Base-by-base conservation (phyloP, 768 basidiomycete species). In the Sporobolomyces pararoseus region DNA sequence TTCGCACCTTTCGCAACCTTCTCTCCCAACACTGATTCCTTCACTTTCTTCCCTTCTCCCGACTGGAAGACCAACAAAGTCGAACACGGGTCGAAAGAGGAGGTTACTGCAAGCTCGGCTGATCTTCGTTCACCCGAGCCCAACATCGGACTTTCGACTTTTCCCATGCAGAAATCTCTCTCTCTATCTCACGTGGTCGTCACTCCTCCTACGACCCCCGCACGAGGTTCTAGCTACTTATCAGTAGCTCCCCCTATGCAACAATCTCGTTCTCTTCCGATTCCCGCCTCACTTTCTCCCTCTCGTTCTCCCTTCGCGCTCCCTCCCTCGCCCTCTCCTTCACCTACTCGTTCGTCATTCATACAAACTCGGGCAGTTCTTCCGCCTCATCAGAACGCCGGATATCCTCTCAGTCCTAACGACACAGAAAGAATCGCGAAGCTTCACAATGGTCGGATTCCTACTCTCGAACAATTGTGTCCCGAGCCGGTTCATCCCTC, bases 371-470 rank as follows among this genome's bases (percentile, higher is more conserved):
- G 4, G n/a, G n/a, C 39, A 12, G 35, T 23, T 17, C 21, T 27
- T 34, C 21, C 49, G 31, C 12, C 29, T 17, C 34, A 25, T 34
- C 29, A 1, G 21, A 12, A 27, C 42, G 23, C 2, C 29, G 16
- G 12, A 23, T 68, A 72, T 54, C 66, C 71, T 0, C 71, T 72
- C 58, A 52, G 35, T 21, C 51, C 58, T 1, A 10, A 7, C 39
- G 71, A 72, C 60, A 63, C 63, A 12, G 67, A 49, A 25, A 29
- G 42, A 19, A 58, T 72, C 60, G 71, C 71, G 2, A 52, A 55
- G 21, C 60, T 72, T 21, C 71, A 72, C 52, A 64, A 63, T n/a
- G 71, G 71, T 12, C 46, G 71, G 12, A 59, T 68, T 14, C 71
- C 71, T 5, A 52, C 60, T 4, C 39, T 68, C 34, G 53, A 68